These are phyloP conservation scores for Beauveria australis DNA, from an alignment of 2,329 filamentous ascomycete species.

Conservation along the genomic window DNA sequence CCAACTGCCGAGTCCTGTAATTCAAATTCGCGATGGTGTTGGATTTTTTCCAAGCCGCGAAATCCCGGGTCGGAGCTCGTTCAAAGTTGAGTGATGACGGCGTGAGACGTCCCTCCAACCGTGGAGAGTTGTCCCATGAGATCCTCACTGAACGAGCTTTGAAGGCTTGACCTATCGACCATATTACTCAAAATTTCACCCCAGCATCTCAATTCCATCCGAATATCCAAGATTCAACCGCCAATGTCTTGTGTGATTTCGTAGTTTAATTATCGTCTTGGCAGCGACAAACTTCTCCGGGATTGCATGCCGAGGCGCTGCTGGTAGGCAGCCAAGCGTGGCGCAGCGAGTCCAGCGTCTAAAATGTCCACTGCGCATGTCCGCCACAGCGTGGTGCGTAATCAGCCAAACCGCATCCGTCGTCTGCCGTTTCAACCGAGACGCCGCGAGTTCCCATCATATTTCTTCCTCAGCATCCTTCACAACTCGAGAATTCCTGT, in stretches of 20 bases:
- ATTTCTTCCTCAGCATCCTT: not conserved
- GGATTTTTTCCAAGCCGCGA: too few relatives aligned
- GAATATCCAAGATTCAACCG: not conserved
- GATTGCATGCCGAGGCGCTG: not conserved
- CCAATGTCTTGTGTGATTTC: not conserved
- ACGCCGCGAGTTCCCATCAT: constrained; percentile 1
- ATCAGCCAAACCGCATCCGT: constrained; percentile 6
- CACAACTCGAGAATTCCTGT: not conserved
- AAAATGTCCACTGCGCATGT: constrained; percentile 1
- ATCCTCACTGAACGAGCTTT: too few relatives aligned
- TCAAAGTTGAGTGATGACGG: too few relatives aligned
- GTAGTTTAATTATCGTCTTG: not conserved
- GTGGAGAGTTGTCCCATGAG: too few relatives aligned
- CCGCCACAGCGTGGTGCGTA: constrained; percentile 8
- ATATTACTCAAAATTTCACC: too few relatives aligned
- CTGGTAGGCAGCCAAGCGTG: constrained; percentile 22
- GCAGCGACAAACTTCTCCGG: not conserved
- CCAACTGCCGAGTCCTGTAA: too few relatives aligned
- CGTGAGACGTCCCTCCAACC: too few relatives aligned
- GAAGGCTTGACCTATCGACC: too few relatives aligned
- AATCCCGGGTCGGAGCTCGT: too few relatives aligned
- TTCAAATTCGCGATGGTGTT: too few relatives aligned
- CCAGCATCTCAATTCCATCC: too few relatives aligned
- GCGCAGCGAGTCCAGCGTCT: constrained; percentile 21
- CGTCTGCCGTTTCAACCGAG: constrained; percentile 1